A percentile compares a stretch with the other conserved stretches of the same genome.
These are phyloP conservation scores for Madurella fahalii DNA, from an alignment of 2,329 filamentous ascomycete genomes.

Conservation along the genomic window DNA sequence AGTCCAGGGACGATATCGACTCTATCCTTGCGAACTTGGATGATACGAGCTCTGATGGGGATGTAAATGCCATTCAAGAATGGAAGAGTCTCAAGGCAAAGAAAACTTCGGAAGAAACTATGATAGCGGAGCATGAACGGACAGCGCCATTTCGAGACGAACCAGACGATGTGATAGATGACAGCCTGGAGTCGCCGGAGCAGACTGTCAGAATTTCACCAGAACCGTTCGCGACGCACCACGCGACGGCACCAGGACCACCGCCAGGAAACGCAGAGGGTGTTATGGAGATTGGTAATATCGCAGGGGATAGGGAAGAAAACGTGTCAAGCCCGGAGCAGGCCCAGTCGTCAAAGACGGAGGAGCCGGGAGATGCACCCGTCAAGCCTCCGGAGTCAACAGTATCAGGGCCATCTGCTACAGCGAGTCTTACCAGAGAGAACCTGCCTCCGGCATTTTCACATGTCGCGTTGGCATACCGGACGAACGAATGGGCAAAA, in stretches of 20 bases:
- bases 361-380: neutral
- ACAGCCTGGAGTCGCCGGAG: neutral
- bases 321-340: neutral
- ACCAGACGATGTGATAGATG: neutral
- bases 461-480: slow-evolving; percentile 73
- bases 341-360: neutral
- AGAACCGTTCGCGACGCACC: neutral
- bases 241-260: neutral
- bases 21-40: slow-evolving; percentile 59
- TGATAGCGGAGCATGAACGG: neutral
- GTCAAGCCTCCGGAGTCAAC: slow-evolving; percentile 33
- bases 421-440: slow-evolving; percentile 52
- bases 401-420: slow-evolving; percentile 40
- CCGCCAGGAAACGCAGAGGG: neutral
- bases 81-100: neutral
- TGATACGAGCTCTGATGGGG: slow-evolving; percentile 42
- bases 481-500: slow-evolving; percentile 96
- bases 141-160: neutral
- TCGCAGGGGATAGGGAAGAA: neutral
- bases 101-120: neutral
- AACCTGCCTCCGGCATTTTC: slow-evolving; percentile 68
- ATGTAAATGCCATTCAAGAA: slow-evolving; percentile 24
- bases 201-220: neutral
- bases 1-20: slow-evolving; percentile 40
- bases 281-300: neutral